phyloP scores from a whole-genome alignment of 345 rosid species.

The Excoecaria agallocha region DNA sequence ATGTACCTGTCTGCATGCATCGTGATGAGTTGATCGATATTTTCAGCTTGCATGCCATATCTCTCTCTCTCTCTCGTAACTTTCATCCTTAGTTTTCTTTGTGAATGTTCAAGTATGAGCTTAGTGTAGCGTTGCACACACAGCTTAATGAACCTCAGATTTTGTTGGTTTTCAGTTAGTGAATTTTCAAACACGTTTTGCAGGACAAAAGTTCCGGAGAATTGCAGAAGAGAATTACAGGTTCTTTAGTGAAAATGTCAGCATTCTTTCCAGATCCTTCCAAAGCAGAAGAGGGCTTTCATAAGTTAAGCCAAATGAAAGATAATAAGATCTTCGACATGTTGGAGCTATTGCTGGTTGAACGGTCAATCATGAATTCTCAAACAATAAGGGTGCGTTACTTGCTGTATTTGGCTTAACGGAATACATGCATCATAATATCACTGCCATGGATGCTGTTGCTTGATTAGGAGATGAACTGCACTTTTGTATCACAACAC shows the following conservation, averaged over 20 bases:
- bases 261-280: slow-evolving; percentile 68
- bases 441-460: neutral
- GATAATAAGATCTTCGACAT: slow-evolving; percentile 54
- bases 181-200: slow-evolving; percentile 22
- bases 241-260: slow-evolving; percentile 63
- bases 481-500: neutral
- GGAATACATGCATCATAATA: neutral
- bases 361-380: slow-evolving; percentile 36
- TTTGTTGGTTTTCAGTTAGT: slow-evolving; percentile 10
- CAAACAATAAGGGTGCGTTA: slow-evolving; percentile 45
- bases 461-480: neutral
- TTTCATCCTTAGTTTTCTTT: neutral
- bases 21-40: neutral
- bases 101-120: neutral
- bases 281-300: slow-evolving; percentile 68
- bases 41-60: neutral
- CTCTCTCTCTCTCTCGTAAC: neutral
- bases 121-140: neutral
- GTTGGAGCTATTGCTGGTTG: slow-evolving; percentile 55
- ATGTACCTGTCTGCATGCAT: neutral
- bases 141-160: neutral
- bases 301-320: slow-evolving; percentile 59
- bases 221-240: slow-evolving; percentile 40
- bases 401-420: slow-evolving; percentile 16
- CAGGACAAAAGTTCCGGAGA: slow-evolving; percentile 60